Base-by-base conservation (phyloP, 768 basidiomycete species). In the Boletales sp. region DNA sequence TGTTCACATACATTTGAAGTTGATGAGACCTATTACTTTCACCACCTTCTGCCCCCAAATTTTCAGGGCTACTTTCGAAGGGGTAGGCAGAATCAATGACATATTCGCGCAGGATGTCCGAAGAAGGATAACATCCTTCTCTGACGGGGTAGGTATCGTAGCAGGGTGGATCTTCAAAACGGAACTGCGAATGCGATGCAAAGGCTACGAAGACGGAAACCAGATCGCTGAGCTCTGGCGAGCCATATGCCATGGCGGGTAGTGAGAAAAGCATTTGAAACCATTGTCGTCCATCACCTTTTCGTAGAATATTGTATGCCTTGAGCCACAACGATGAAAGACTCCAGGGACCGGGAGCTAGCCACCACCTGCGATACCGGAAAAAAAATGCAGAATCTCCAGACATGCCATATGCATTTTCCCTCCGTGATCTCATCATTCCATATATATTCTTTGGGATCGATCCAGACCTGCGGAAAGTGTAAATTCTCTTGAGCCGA, bases 171-270 rank as follows among this genome's bases (percentile, higher is more conserved):
- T 43, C 4, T 34, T 46, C 43, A 2, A 12, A 4, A 12, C 18
- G 13, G 49, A 59, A 49, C 13, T 51, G 52, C 15, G 59, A 58
- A 47, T 1, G 55, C 49, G 47, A 71, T 65, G 1, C 70, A 59
- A n/a, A n/a, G n/a, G n/a, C n/a, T 8, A 74, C 39, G 1, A 73
- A 41, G 3, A 65, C 60, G 0, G 61, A 56, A 6, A 68, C 49
- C 25, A 66, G 54, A 6, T 44, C 40, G 5, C 40, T 32, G 8
- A 48, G 34, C 0, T 45, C 10, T 5, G 57, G 41, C 10, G 59
- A 63, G 11, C 46, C 34, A 51, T 66, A 72, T 32, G 43, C 58
- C 57, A 67, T 57, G 3, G 65, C 57, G 18, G 65, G 53, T 18
- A 70, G 54, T 15, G 57, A 57, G 28, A 71, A 70, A 6, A 56